Evolutionary conservation across 306 rosid species (phyloP).

Genomic region (Vigna angularis): DNA sequence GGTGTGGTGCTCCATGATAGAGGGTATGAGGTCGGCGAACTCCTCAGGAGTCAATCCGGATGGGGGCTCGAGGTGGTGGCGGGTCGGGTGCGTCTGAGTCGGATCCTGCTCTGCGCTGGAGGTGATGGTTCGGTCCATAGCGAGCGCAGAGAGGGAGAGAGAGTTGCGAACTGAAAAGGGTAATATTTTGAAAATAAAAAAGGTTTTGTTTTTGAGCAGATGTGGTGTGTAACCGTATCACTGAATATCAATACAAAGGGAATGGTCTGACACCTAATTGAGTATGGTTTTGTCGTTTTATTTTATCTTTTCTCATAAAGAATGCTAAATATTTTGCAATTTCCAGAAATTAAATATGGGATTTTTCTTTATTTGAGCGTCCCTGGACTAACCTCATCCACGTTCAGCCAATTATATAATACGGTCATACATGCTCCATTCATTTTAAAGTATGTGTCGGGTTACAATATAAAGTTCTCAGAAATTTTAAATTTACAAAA

Average conservation of each 20-base stretch:
- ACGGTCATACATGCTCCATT: neutral
- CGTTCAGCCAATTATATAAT: neutral
- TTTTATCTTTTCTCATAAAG: too few species aligned
- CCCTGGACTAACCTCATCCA: neutral
- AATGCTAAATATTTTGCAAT: neutral
- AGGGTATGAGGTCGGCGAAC: slow-evolving; percentile 52
- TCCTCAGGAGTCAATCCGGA: slow-evolving; percentile 57
- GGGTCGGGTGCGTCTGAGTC: slow-evolving; percentile 17
- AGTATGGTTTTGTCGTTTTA: neutral
- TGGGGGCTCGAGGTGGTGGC: slow-evolving; percentile 46
- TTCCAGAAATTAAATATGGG: neutral
- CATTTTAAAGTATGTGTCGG: neutral
- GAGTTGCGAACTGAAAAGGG: neutral
- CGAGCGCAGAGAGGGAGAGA: neutral
- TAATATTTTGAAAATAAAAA: slow-evolving; percentile 9
- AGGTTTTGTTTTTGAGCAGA: too few species aligned
- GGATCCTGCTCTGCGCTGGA: slow-evolving; percentile 8
- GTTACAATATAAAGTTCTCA: neutral
- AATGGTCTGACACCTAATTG: neutral
- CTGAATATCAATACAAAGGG: neutral
- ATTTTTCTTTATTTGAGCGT: neutral
- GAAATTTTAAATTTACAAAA: too few species aligned
- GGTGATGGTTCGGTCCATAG: slow-evolving; percentile 1
- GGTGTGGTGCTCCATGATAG: slow-evolving; percentile 62
- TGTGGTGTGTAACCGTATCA: too few species aligned